Conservation (phyloP, 176 grass and related monocot species). For the Phoenix dactylifera region DNA sequence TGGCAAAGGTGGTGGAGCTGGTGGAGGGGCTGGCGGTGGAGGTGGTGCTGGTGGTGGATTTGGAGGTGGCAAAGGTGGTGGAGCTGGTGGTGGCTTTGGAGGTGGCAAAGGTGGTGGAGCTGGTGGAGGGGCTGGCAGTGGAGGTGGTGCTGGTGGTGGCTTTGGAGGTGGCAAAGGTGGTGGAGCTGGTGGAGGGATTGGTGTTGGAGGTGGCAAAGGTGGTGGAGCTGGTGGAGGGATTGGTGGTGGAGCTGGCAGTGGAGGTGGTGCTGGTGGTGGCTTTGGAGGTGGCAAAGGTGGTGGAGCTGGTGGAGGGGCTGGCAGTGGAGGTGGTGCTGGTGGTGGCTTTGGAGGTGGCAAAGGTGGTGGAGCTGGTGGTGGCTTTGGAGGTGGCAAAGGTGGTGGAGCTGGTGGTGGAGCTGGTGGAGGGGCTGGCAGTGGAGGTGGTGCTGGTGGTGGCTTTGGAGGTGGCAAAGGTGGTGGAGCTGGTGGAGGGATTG, state of each 20-base stretch:
- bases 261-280: too few relatives aligned
- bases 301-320: too few relatives aligned
- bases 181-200: too few relatives aligned
- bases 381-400: too few relatives aligned
- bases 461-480: neutral
- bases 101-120: neutral
- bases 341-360: too few relatives aligned
- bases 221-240: slow-evolving; percentile 7
- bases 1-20: neutral
- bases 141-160: slow-evolving; percentile 5
- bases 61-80: neutral
- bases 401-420: too few relatives aligned
- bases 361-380: too few relatives aligned
- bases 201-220: neutral
- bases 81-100: neutral
- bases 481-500: neutral
- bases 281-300: too few relatives aligned
- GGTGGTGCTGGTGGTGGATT: slow-evolving; percentile 5
- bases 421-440: slow-evolving; percentile 1
- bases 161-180: neutral
- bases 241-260: too few relatives aligned
- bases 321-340: too few relatives aligned
- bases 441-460: neutral
- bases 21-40: neutral
- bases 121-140: neutral